These are phyloP conservation scores for Abelmoschus esculentus DNA, from an alignment of 345 rosid genomes.

Conservation along the genomic window DNA sequence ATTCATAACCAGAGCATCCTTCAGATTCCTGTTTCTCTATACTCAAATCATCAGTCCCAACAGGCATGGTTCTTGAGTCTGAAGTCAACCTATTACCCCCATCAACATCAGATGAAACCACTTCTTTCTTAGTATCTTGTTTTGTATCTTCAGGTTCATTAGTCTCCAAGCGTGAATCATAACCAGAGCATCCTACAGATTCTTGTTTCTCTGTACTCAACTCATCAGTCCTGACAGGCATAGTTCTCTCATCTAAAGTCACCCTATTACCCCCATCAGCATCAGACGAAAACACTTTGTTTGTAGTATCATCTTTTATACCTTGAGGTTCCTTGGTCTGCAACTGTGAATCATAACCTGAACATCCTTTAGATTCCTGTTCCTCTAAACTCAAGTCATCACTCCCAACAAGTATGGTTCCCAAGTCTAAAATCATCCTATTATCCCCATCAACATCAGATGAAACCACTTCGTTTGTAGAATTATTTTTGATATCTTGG, in stretches of 20 bases:
- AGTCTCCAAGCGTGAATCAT: neutral
- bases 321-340: neutral
- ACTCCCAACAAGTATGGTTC: neutral
- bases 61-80: constrained; percentile 9
- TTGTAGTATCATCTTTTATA: neutral
- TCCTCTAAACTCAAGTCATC: constrained; percentile 13
- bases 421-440: constrained; percentile 3
- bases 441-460: constrained; percentile 17
- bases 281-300: neutral
- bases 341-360: neutral
- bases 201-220: constrained; percentile 7
- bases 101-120: constrained; percentile 19
- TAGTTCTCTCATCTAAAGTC: too few relatives aligned
- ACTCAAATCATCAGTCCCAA: neutral
- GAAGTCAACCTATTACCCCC: constrained; percentile 4
- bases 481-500: neutral
- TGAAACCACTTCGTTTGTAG: constrained; percentile 10
- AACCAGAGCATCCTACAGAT: constrained; percentile 13
- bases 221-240: neutral
- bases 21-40: constrained; percentile 2
- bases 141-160: neutral
- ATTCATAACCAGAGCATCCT: neutral
- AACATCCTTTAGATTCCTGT: constrained; percentile 8
- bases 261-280: neutral
- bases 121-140: neutral